phyloP scores from a whole-genome alignment of 495 filamentous ascomycete species.

The Aspergillus sclerotioniger region DNA sequence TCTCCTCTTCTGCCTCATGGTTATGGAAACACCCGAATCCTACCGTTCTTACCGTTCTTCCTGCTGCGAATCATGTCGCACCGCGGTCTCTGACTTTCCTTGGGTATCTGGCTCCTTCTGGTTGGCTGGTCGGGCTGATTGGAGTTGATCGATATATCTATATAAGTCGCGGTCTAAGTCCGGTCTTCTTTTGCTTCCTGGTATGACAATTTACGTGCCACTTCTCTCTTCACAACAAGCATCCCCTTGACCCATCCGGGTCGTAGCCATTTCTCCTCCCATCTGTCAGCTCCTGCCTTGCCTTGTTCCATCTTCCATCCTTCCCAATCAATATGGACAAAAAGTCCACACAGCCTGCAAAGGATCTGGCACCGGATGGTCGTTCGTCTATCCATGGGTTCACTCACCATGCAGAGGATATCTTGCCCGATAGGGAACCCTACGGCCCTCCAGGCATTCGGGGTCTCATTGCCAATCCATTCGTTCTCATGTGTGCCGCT shows the following conservation, averaged over 20 bases:
- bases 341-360: not conserved
- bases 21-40: not conserved
- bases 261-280: not conserved
- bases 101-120: not conserved
- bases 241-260: not conserved
- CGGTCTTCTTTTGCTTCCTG: not conserved
- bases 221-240: not conserved
- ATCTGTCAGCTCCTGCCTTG: not conserved
- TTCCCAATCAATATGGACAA: not conserved
- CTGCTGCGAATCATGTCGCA: constrained; percentile 10
- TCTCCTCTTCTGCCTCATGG: constrained; percentile 9
- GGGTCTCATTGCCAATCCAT: constrained; percentile 49
- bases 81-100: constrained; percentile 8
- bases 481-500: constrained; percentile 51
- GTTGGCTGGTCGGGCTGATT: not conserved
- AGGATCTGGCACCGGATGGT: not conserved
- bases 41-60: not conserved
- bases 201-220: not conserved
- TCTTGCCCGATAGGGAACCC: constrained; percentile 37
- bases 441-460: constrained; percentile 46
- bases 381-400: constrained; percentile 27
- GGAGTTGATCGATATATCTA: not conserved
- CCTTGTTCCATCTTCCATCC: not conserved
- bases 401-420: constrained; percentile 43
- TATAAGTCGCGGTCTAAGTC: constrained; percentile 2